phyloP scores from a whole-genome alignment of 768 basidiomycete species.

The Suillus occidentalis region DNA sequence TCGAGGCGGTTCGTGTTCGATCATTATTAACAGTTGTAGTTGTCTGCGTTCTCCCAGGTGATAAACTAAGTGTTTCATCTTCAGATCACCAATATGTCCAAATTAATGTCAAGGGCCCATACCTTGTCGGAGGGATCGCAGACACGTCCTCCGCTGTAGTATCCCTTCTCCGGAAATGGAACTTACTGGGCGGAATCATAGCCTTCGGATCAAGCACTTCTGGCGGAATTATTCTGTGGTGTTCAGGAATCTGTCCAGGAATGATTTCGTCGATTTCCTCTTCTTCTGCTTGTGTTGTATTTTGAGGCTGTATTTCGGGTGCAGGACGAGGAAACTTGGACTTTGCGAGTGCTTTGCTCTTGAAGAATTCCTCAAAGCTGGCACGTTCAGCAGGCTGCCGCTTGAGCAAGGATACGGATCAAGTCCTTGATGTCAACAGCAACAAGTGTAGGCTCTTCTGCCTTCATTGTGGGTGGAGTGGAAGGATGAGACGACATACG shows the following conservation, averaged over 20 bases:
- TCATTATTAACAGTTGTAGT: conserved; percentile 6
- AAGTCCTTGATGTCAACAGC: conserved; percentile 85
- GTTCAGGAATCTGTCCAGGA: conserved; percentile 58
- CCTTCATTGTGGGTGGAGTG: conserved; percentile 27
- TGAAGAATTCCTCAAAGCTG: conserved; percentile 91
- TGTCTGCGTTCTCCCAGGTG: conserved; percentile 19
- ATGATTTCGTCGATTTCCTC: conserved; percentile 33
- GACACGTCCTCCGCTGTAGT: conserved; percentile 15
- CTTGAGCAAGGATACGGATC: conserved; percentile 79
- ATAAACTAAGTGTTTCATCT: conserved; percentile 15
- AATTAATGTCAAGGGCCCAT: not conserved
- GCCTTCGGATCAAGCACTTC: conserved; percentile 79
- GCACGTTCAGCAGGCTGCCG: conserved; percentile 83
- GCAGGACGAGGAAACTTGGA: conserved; percentile 69
- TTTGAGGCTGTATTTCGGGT: conserved; percentile 15
- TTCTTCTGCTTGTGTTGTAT: conserved; percentile 16
- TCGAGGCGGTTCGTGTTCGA: conserved; percentile 16
- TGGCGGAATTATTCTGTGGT: conserved; percentile 72
- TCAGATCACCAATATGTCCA: not conserved
- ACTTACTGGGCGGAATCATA: conserved; percentile 82
- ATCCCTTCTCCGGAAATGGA: conserved; percentile 58
- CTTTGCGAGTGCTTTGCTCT: conserved; percentile 71
- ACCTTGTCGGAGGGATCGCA: conserved; percentile 23
- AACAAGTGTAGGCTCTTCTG: conserved; percentile 57
- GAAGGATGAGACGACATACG: conserved; percentile 38